phyloP scores from a whole-genome alignment of 2,329 filamentous ascomycete genomes.

The Chaetomiaceae sp. region DNA sequence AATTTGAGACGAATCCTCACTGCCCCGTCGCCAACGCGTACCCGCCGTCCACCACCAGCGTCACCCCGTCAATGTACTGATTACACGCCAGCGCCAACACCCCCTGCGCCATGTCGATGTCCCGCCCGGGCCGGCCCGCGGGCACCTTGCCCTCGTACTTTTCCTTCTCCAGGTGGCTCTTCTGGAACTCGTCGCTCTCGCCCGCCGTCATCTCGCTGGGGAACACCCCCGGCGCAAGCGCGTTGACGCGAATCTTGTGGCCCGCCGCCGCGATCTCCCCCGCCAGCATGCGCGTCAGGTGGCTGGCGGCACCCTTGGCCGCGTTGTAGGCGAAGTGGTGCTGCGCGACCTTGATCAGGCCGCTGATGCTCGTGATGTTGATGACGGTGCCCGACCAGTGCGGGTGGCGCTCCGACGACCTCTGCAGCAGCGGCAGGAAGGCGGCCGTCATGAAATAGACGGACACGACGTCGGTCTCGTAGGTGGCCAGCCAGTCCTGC shows the following conservation, averaged over 20 bases:
- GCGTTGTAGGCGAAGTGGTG: constrained; percentile 64
- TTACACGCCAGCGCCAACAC: constrained; percentile 49
- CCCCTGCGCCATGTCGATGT: constrained; percentile 55
- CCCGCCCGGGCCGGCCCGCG: constrained; percentile 47
- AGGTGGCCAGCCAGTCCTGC: constrained; percentile 68
- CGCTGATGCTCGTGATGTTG: constrained; percentile 66
- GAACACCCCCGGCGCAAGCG: constrained; percentile 67
- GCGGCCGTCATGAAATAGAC: constrained; percentile 62
- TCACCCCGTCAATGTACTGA: constrained; percentile 39
- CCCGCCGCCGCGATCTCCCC: constrained; percentile 54
- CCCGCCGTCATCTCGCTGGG: constrained; percentile 68
- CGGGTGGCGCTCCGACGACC: constrained; percentile 38
- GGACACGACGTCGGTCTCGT: constrained; percentile 70
- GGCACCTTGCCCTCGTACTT: constrained; percentile 54
- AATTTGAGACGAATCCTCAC: constrained; percentile 4
- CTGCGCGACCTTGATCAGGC: constrained; percentile 57
- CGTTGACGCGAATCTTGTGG: constrained; percentile 64
- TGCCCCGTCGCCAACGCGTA: constrained; percentile 41
- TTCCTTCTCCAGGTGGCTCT: constrained; percentile 54
- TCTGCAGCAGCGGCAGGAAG: constrained; percentile 58
- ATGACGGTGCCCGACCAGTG: constrained; percentile 58
- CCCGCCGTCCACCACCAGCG: constrained; percentile 49
- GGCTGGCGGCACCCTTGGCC: constrained; percentile 60
- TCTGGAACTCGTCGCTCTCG: constrained; percentile 46
- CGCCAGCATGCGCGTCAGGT: constrained; percentile 61